Percentiles rank a stretch among this genome's conserved stretches.
These are phyloP conservation scores for Botrytis hyacinthi DNA, from an alignment of 2,329 filamentous ascomycete species.

Conservation along the genomic window DNA sequence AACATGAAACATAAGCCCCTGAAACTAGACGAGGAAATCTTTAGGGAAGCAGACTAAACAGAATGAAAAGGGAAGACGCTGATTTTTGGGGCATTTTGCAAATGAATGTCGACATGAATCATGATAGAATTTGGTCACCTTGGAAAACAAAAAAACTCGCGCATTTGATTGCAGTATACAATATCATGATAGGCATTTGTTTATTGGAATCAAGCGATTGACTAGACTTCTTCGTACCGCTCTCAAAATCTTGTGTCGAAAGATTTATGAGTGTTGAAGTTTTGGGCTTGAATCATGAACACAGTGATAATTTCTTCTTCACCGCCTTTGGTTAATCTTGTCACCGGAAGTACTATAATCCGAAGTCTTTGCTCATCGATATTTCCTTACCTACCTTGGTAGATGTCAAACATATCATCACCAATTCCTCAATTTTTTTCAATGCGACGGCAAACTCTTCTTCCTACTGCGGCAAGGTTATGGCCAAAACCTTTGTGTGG, in stretches of 20 bases:
- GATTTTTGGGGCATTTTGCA: neutral
- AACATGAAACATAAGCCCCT: neutral
- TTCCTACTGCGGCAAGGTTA: neutral
- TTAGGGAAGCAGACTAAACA: neutral
- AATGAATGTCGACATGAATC: neutral
- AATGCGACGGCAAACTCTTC: neutral
- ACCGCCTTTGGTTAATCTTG: neutral
- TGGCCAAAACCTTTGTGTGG: neutral
- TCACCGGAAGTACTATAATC: neutral
- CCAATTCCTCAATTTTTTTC: neutral
- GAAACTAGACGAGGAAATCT: neutral
- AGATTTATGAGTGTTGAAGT: neutral
- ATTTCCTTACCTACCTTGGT: neutral
- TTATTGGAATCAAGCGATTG: neutral
- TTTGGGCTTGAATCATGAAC: neutral
- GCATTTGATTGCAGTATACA: neutral
- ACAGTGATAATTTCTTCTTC: neutral
- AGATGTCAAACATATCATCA: neutral
- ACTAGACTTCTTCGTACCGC: neutral
- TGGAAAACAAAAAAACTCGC: neutral
- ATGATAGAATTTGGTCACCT: neutral
- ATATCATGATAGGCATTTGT: rapidly evolving
- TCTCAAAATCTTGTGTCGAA: neutral
- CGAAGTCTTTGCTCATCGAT: neutral
- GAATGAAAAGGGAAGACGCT: neutral